Evolutionary conservation across 2,329 filamentous ascomycete species (phyloP).

Genomic region (Fusarium floridanum): DNA sequence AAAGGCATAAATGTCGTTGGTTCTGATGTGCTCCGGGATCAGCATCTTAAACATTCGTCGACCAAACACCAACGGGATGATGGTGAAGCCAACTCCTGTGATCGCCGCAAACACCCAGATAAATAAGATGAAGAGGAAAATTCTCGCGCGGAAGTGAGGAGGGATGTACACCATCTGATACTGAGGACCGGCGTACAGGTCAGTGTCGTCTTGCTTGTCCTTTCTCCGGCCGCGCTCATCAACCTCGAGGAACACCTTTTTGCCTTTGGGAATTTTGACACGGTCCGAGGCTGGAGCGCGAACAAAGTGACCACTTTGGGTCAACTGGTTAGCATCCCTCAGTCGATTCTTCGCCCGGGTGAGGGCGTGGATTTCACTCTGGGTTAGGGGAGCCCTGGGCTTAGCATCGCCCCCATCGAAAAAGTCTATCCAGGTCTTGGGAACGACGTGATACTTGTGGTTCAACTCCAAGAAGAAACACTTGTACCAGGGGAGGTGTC

Average conservation of each 20-base stretch:
- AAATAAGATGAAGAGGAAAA: slow-evolving; percentile 86
- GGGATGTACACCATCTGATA: slow-evolving; percentile 85
- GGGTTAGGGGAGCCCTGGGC: slow-evolving; percentile 53
- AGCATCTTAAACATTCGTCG: slow-evolving; percentile 80
- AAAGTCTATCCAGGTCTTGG: slow-evolving; percentile 70
- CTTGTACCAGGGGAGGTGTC: slow-evolving; percentile 54
- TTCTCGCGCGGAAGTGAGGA: slow-evolving; percentile 83
- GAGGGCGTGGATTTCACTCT: slow-evolving; percentile 53
- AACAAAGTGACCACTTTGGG: slow-evolving; percentile 84
- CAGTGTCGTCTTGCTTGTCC: slow-evolving; percentile 65
- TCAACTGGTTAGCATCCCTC: slow-evolving; percentile 65
- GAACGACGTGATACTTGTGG: slow-evolving; percentile 57
- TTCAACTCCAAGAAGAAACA: slow-evolving; percentile 63
- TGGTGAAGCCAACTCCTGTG: slow-evolving; percentile 86
- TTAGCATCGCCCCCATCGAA: slow-evolving; percentile 64
- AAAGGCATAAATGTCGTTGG: slow-evolving; percentile 98
- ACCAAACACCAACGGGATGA: slow-evolving; percentile 88
- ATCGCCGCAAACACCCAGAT: slow-evolving; percentile 95
- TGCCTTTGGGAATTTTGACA: slow-evolving; percentile 90
- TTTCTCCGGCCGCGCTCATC: slow-evolving; percentile 75
- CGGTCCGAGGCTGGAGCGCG: slow-evolving; percentile 95
- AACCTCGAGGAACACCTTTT: slow-evolving; percentile 80
- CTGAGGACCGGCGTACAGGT: slow-evolving; percentile 68
- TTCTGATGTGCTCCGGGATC: slow-evolving; percentile 77
- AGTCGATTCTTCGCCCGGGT: slow-evolving; percentile 59